A percentile compares a stretch with the other conserved stretches of the same genome.
Conservation (phyloP, 2,329 filamentous ascomycete species). For the Epicoccum sorghinum region DNA sequence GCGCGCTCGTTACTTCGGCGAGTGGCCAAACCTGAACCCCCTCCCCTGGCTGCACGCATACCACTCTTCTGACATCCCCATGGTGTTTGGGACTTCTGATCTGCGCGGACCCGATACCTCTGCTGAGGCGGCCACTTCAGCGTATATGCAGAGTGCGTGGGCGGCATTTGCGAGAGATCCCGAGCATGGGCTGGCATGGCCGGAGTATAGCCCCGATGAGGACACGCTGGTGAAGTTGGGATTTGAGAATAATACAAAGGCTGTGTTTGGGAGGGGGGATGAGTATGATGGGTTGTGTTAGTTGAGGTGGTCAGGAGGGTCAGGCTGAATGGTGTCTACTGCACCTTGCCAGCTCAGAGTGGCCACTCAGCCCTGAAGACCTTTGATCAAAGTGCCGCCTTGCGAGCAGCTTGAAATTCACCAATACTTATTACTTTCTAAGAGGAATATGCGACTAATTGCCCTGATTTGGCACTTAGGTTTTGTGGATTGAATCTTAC, state of each 20-base stretch:
- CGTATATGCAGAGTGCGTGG: conserved; percentile 41
- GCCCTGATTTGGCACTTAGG: too few species aligned
- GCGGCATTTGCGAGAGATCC: conserved; percentile 42
- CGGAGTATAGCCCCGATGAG: conserved; percentile 20
- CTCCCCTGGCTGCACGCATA: conserved; percentile 30
- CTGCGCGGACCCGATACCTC: conserved; percentile 22
- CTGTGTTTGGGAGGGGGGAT: conserved; percentile 39
- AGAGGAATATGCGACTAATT: too few species aligned
- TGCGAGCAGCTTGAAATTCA: too few species aligned
- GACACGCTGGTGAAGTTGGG: conserved; percentile 28
- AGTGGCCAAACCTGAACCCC: conserved; percentile 28
- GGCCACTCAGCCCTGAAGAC: too few species aligned
- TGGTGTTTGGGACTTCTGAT: conserved; percentile 33
- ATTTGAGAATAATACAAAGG: conserved; percentile 30
- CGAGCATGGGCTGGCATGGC: conserved; percentile 23
- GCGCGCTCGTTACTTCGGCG: conserved; percentile 27
- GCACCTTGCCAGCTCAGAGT: too few species aligned
- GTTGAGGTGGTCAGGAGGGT: neutral
- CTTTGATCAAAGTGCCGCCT: too few species aligned
- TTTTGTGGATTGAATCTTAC: too few species aligned
- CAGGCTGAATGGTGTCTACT: too few species aligned
- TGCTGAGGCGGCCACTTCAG: conserved; percentile 33
- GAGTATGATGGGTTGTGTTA: conserved; percentile 27
- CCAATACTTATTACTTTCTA: too few species aligned
- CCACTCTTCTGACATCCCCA: conserved; percentile 31